These are phyloP conservation scores for Hymenoscyphus salicellus DNA, from an alignment of 2,329 filamentous ascomycete genomes.

Conservation along the genomic window DNA sequence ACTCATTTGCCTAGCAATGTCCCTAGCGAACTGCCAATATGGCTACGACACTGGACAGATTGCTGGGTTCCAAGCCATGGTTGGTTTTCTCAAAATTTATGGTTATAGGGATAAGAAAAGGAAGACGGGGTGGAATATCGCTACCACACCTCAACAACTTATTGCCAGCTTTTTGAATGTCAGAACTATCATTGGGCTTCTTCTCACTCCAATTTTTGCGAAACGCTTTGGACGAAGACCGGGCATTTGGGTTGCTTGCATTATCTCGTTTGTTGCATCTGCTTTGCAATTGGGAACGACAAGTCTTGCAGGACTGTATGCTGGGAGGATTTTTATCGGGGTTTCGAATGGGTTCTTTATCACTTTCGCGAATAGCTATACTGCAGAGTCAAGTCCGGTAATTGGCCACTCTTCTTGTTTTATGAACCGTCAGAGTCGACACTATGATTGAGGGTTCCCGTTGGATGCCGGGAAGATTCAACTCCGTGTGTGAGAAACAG, in stretches of 20 bases:
- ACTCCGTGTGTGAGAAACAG: too few relatives aligned
- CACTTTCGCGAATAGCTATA: background rate
- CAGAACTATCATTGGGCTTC: background rate
- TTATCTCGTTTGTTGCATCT: background rate
- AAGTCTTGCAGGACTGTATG: background rate
- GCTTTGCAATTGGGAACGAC: background rate
- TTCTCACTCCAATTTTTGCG: background rate
- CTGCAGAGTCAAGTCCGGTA: background rate
- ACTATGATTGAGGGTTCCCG: background rate
- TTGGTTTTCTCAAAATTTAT: background rate
- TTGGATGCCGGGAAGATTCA: background rate
- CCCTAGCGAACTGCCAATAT: background rate
- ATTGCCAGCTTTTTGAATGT: background rate
- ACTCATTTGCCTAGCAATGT: background rate
- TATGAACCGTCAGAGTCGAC: background rate
- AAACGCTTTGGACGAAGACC: background rate
- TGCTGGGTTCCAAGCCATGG: background rate
- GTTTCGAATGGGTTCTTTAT: background rate
- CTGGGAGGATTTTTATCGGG: background rate
- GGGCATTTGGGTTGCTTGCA: background rate
- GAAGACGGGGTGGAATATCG: background rate
- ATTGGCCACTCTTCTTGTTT: background rate
- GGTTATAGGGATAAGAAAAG: background rate
- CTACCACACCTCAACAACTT: background rate
- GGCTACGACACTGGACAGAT: background rate